Percentiles rank a stretch among this genome's conserved stretches.
phyloP scores from a whole-genome alignment of 495 filamentous ascomycete species.

The Xylaria curta region DNA sequence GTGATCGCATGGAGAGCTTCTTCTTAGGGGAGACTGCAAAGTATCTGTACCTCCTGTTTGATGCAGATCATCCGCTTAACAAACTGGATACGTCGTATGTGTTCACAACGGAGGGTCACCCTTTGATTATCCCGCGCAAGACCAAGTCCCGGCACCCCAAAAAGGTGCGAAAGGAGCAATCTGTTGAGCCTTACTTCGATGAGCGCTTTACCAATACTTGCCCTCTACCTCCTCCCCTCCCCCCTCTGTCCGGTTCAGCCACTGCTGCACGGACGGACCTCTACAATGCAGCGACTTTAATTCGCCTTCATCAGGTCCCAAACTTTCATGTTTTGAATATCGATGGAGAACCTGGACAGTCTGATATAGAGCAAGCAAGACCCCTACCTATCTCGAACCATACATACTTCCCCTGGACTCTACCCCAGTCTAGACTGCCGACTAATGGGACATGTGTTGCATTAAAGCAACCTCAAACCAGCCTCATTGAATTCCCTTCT shows the following conservation, averaged over 20 bases:
- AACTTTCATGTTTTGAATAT: conserved; percentile 59
- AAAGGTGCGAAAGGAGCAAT: conserved; percentile 25
- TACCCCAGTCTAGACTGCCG: conserved; percentile 76
- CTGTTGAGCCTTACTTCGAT: conserved; percentile 42
- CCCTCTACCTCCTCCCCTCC: conserved; percentile 60
- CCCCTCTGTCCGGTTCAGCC: conserved; percentile 73
- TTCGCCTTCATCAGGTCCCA: conserved; percentile 78
- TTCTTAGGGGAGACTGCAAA: conserved; percentile 96
- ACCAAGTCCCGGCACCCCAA: conserved; percentile 22
- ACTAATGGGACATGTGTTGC: conserved; percentile 72
- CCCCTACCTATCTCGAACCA: conserved; percentile 67
- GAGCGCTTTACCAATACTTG: conserved; percentile 61
- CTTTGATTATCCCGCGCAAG: conserved; percentile 78
- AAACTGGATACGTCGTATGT: conserved; percentile 84
- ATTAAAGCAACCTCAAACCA: conserved; percentile 58
- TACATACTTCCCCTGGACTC: conserved; percentile 91
- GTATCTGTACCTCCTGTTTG: conserved; percentile 91
- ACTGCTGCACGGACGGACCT: conserved; percentile 85
- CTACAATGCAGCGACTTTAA: conserved; percentile 88
- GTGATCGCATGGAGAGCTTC: conserved; percentile 98
- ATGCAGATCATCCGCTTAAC: conserved; percentile 85
- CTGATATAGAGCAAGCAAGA: conserved; percentile 17
- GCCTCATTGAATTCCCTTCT: conserved; percentile 83
- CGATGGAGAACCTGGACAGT: conserved; percentile 21
- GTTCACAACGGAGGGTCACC: conserved; percentile 95